Evolutionary conservation across 306 rosid species (phyloP).

Genomic region (Rubus parviflorus): DNA sequence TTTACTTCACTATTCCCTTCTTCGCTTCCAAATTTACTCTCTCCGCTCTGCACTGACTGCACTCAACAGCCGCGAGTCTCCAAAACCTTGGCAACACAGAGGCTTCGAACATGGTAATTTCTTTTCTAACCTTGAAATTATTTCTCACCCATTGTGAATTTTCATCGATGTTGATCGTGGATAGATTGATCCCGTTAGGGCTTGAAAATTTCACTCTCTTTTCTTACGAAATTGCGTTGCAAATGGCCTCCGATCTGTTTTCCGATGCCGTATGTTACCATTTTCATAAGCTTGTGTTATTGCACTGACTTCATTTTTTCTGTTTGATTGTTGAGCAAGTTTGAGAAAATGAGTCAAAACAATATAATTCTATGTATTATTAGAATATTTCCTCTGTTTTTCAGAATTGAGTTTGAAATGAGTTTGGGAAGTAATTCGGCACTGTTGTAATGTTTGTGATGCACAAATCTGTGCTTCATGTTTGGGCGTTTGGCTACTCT

Average conservation of each 20-base stretch:
- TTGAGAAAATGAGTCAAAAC: neutral
- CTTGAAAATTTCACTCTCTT: neutral
- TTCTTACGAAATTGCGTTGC: too few relatives aligned
- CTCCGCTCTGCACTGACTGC: neutral
- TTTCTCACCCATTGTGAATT: neutral
- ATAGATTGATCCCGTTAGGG: conserved; percentile 8
- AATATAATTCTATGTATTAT: too few relatives aligned
- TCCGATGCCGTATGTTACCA: neutral
- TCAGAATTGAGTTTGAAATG: neutral
- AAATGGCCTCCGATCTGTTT: conserved; percentile 14
- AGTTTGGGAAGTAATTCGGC: too few relatives aligned
- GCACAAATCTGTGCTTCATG: too few relatives aligned
- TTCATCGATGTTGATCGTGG: neutral
- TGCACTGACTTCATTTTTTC: neutral
- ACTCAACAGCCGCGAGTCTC: conserved; percentile 5
- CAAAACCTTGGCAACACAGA: neutral
- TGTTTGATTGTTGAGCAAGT: conserved; percentile 15
- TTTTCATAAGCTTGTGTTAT: neutral
- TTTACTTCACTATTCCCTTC: neutral
- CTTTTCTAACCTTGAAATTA: neutral
- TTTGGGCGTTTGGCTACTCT: too few relatives aligned
- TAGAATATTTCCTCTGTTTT: neutral
- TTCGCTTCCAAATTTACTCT: neutral
- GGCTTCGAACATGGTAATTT: conserved; percentile 21
- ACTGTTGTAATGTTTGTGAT: too few relatives aligned